Percentiles rank a stretch among this genome's conserved stretches.
phyloP scores from a whole-genome alignment of 805 yeast species.

The Suhomyces canberraensis region DNA sequence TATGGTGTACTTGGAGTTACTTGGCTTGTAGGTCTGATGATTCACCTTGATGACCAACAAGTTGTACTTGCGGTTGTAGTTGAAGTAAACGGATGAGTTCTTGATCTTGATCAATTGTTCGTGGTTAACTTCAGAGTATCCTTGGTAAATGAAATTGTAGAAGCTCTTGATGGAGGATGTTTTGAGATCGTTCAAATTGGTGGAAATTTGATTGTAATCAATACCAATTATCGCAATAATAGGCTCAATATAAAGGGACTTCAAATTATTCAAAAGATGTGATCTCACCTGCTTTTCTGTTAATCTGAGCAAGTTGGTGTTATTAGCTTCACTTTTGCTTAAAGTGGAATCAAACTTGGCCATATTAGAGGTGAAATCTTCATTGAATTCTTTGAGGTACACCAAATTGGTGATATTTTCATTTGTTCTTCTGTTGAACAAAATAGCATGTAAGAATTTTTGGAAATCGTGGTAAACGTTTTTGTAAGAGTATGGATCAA shows the following conservation, averaged over 20 bases:
- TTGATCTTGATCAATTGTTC: conserved; percentile 7
- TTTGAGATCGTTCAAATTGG: conserved; percentile 27
- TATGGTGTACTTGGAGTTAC: conserved; percentile 7
- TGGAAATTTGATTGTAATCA: conserved; percentile 26
- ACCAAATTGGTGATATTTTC: conserved; percentile 11
- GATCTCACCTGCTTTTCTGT: conserved; percentile 36
- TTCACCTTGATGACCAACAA: conserved; percentile 23
- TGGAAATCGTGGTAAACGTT: conserved; percentile 22
- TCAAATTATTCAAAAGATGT: conserved; percentile 31
- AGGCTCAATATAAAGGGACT: conserved; percentile 37
- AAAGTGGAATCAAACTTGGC: conserved; percentile 17
- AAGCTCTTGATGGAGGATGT: conserved; percentile 22
- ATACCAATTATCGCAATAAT: conserved; percentile 33
- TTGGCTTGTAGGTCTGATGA: conserved; percentile 15
- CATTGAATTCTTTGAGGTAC: conserved; percentile 15
- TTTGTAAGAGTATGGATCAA: conserved; percentile 20
- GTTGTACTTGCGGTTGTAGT: conserved; percentile 18
- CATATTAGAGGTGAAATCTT: conserved; percentile 14
- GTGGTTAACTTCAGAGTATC: conserved; percentile 1
- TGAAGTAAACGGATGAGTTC: conserved; percentile 17
- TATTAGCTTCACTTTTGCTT: conserved; percentile 15
- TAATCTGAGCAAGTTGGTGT: conserved; percentile 13
- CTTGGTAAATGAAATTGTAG: conserved; percentile 12
- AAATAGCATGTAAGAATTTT: conserved; percentile 14
- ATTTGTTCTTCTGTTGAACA: conserved; percentile 5